Percentiles rank a stretch among this genome's conserved stretches.
Evolutionary conservation across 257 asterid species (phyloP).

Genomic region (Solanum lignicaule): DNA sequence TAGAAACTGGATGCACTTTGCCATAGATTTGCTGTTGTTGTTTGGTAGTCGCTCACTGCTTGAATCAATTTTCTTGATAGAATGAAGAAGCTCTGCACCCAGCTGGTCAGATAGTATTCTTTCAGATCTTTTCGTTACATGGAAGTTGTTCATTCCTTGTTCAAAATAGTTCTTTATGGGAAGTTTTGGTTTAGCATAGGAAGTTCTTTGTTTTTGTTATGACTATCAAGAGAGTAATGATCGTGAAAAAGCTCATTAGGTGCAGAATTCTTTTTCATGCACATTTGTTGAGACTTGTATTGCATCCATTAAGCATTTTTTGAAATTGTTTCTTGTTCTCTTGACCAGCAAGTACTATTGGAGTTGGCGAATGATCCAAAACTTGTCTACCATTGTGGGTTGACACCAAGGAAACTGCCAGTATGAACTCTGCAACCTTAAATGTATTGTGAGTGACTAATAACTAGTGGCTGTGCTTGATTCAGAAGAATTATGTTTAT

Average conservation of each 20-base stretch:
- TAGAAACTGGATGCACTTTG: background rate
- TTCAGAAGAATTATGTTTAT: constrained; percentile 3
- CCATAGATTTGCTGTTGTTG: background rate
- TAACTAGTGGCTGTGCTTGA: background rate
- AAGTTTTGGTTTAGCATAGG: background rate
- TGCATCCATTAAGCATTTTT: background rate
- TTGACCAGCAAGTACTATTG: constrained; percentile 61
- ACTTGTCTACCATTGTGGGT: constrained; percentile 96
- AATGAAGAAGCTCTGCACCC: background rate
- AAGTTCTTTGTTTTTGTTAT: background rate
- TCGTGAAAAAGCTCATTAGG: background rate
- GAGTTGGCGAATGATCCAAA: constrained; percentile 81
- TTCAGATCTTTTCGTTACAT: background rate
- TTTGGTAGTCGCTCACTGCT: background rate
- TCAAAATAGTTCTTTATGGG: background rate
- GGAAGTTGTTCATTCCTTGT: background rate
- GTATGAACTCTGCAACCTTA: constrained; percentile 37
- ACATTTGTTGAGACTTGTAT: background rate
- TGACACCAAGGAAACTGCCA: constrained; percentile 89
- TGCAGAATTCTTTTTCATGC: background rate
- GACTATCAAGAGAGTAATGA: background rate
- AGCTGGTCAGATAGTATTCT: background rate
- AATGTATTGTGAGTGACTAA: constrained; percentile 2
- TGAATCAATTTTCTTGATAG: background rate
- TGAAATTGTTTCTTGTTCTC: background rate